These are phyloP conservation scores for Aspergillus sp. DNA, from an alignment of 2,329 filamentous ascomycete species.

Conservation along the genomic window DNA sequence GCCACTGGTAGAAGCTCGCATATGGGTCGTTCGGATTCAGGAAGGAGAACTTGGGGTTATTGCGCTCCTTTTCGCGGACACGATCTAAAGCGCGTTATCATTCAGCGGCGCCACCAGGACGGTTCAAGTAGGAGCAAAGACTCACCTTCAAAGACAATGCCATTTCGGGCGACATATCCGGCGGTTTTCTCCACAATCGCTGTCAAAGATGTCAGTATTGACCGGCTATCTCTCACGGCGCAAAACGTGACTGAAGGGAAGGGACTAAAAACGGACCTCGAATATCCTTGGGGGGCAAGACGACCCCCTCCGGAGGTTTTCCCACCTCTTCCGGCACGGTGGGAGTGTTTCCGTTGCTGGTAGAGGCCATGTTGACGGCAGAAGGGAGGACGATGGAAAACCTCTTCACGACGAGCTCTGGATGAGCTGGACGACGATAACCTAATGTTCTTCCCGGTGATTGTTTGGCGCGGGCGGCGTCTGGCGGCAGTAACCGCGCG, in stretches of 20 bases:
- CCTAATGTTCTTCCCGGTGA: background rate
- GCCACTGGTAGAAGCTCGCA: constrained; percentile 85
- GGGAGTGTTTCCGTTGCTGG: constrained; percentile 38
- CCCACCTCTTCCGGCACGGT: constrained; percentile 56
- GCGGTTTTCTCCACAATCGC: constrained; percentile 89
- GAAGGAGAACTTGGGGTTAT: constrained; percentile 90
- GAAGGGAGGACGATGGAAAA: background rate
- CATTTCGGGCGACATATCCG: constrained; percentile 75
- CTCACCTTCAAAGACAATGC: constrained; percentile 63
- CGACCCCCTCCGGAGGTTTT: constrained; percentile 77
- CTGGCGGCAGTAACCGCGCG: background rate
- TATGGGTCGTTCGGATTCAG: constrained; percentile 78
- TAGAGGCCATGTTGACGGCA: constrained; percentile 36
- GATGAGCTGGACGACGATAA: background rate
- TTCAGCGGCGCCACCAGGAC: too few species aligned
- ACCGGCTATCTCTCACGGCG: background rate
- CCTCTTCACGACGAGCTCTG: background rate
- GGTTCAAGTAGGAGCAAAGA: background rate
- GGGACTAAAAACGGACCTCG: constrained; percentile 48
- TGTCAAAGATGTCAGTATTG: constrained; percentile 30
- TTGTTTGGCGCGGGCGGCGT: background rate
- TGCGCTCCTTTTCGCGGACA: constrained; percentile 78
- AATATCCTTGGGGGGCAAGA: constrained; percentile 82
- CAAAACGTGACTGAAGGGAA: background rate
- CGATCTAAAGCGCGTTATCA: constrained; percentile 51